A percentile compares a stretch with the other conserved stretches of the same genome.
Conservation (phyloP, 1,139 yeast species). For the Taphrina wiesneri region DNA sequence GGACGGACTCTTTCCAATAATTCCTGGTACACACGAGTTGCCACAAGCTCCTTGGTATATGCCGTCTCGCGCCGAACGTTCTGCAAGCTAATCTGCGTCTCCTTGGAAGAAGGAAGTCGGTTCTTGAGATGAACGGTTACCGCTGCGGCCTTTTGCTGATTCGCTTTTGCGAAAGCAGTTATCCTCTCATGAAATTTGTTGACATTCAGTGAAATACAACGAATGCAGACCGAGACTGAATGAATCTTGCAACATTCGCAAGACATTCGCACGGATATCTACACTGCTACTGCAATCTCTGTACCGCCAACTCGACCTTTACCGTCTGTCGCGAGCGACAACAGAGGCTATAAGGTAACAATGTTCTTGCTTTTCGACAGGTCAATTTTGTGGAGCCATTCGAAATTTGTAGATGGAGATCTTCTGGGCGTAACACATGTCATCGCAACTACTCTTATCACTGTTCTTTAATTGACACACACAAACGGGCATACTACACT, state of each 20-base stretch:
- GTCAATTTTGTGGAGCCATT: background rate
- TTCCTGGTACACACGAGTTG: background rate
- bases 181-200: background rate
- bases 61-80: constrained; percentile 19
- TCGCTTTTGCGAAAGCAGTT: background rate
- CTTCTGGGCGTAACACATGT: too few relatives aligned
- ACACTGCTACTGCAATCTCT: background rate
- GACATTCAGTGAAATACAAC: background rate
- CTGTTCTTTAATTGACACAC: too few relatives aligned
- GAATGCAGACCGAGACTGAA: background rate
- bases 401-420: too few relatives aligned
- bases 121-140: background rate
- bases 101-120: background rate
- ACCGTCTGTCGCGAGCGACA: background rate
- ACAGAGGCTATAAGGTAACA: too few relatives aligned
- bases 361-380: too few relatives aligned
- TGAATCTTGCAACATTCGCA: constrained; percentile 2
- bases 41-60: constrained; percentile 7
- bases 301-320: too few relatives aligned
- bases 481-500: background rate
- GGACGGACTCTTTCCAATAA: background rate
- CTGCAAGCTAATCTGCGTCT: background rate
- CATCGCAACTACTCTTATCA: too few relatives aligned
- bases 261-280: background rate
- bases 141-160: background rate